phyloP scores from a whole-genome alignment of 768 basidiomycete genomes.

The Termitomyces sp. region DNA sequence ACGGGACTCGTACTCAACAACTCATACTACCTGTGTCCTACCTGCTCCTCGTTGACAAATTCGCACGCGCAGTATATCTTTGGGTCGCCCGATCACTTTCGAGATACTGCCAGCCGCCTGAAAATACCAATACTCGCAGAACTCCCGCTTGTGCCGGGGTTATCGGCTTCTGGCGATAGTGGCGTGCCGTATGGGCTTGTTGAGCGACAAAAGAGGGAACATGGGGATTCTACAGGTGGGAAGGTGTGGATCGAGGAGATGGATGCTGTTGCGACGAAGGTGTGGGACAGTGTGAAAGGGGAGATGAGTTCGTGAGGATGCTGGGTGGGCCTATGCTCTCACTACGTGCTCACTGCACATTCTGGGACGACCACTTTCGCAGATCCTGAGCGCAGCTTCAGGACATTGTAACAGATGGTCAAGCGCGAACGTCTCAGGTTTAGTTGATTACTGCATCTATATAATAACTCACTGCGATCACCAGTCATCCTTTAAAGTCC shows the following conservation, averaged over 20 bases:
- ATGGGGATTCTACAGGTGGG: constrained; percentile 9
- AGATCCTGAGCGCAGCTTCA: not conserved
- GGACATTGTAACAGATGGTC: not conserved
- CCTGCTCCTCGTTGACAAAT: constrained; percentile 41
- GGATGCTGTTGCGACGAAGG: constrained; percentile 10
- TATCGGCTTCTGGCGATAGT: constrained; percentile 68
- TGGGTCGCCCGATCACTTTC: constrained; percentile 65
- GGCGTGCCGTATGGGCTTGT: constrained; percentile 34
- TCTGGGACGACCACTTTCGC: not conserved
- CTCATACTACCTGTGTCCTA: constrained; percentile 75
- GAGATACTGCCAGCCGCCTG: constrained; percentile 50
- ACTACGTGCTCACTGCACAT: not conserved
- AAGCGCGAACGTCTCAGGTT: not conserved
- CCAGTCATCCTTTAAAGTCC: too few species aligned
- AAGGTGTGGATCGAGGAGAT: constrained; percentile 15
- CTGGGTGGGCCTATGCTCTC: not conserved
- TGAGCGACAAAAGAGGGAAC: constrained; percentile 10
- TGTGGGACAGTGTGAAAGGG: constrained; percentile 6
- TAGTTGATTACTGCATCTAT: too few species aligned
- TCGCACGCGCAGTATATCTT: constrained; percentile 51
- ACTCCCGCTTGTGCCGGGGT: constrained; percentile 71
- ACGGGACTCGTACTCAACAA: constrained; percentile 86
- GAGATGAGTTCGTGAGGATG: not conserved
- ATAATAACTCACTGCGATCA: too few species aligned
- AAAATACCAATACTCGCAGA: constrained; percentile 68